These are phyloP conservation scores for Aureobasidium sp. DNA, from an alignment of 2,329 filamentous ascomycete genomes.

Conservation along the genomic window DNA sequence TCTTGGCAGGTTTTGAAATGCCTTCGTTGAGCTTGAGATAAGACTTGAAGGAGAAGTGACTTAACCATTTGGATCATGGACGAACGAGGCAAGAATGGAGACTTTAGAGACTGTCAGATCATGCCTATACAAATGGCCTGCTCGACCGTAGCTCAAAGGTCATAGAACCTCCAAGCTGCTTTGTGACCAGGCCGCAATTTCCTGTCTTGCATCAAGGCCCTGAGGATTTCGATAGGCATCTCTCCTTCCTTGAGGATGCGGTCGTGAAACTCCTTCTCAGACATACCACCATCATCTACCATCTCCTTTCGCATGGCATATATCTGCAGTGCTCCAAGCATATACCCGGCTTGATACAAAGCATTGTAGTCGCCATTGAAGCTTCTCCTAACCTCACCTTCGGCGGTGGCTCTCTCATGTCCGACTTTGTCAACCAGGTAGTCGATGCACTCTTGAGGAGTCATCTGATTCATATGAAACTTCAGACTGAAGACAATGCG, in stretches of 20 bases:
- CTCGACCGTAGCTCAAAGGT: neutral
- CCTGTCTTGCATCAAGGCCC: constrained; percentile 41
- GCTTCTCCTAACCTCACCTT: constrained; percentile 53
- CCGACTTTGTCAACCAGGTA: constrained; percentile 50
- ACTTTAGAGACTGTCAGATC: neutral
- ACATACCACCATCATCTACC: constrained; percentile 33
- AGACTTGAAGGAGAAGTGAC: neutral
- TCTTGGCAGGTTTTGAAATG: neutral
- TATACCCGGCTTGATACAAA: constrained; percentile 54
- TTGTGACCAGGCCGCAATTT: constrained; percentile 40
- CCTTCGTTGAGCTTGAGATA: neutral
- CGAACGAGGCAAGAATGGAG: neutral
- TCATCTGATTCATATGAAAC: constrained; percentile 52
- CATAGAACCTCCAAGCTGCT: constrained; percentile 47
- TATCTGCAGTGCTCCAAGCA: constrained; percentile 53
- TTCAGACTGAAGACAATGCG: constrained; percentile 53
- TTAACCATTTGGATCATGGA: neutral
- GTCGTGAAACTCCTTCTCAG: constrained; percentile 53
- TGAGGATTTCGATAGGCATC: constrained; percentile 50
- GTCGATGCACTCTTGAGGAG: constrained; percentile 49
- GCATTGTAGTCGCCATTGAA: constrained; percentile 51
- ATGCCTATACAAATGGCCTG: neutral
- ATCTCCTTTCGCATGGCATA: constrained; percentile 45
- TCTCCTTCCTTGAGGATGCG: constrained; percentile 43
- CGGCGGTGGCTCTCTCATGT: constrained; percentile 53